A percentile compares a stretch with the other conserved stretches of the same genome.
Conservation (phyloP, 495 filamentous ascomycete species). For the Penicillium macrosclerotiorum region DNA sequence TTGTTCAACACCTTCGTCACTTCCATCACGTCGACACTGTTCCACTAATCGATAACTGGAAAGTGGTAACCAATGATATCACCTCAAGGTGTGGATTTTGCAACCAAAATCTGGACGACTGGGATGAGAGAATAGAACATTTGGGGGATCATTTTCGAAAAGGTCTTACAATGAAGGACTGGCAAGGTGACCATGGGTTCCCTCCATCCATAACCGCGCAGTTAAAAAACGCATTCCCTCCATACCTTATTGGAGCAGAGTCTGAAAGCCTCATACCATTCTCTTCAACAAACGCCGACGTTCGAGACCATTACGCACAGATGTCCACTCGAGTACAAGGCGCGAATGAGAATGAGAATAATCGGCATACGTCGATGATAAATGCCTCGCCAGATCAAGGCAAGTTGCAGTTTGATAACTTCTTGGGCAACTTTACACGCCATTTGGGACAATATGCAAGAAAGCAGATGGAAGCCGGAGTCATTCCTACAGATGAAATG, state of each 20-base stretch:
- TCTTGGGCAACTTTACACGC: constrained; percentile 15
- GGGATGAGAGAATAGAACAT: constrained; percentile 60
- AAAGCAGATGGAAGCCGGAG: constrained; percentile 11
- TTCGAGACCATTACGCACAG: constrained; percentile 19
- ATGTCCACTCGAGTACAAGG: neutral
- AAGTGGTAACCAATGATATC: constrained; percentile 53
- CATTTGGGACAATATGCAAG: constrained; percentile 23
- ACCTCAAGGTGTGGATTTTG: constrained; percentile 69
- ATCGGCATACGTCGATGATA: neutral
- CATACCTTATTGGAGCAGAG: constrained; percentile 39
- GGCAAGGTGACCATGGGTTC: constrained; percentile 70
- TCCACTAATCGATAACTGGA: constrained; percentile 66
- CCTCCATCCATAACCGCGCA: constrained; percentile 57
- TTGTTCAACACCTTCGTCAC: constrained; percentile 71
- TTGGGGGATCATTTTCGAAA: constrained; percentile 63
- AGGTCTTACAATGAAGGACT: constrained; percentile 62
- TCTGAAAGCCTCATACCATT: constrained; percentile 29
- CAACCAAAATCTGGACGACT: constrained; percentile 53
- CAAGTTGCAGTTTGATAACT: constrained; percentile 8
- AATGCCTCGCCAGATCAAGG: neutral
- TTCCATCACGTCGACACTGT: constrained; percentile 64
- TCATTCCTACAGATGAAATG: constrained; percentile 28
- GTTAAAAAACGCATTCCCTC: constrained; percentile 62
- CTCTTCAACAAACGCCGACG: constrained; percentile 19
- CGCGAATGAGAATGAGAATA: neutral